Conservation (phyloP, 2,329 filamentous ascomycete species). For the Fusarium oxysporum region DNA sequence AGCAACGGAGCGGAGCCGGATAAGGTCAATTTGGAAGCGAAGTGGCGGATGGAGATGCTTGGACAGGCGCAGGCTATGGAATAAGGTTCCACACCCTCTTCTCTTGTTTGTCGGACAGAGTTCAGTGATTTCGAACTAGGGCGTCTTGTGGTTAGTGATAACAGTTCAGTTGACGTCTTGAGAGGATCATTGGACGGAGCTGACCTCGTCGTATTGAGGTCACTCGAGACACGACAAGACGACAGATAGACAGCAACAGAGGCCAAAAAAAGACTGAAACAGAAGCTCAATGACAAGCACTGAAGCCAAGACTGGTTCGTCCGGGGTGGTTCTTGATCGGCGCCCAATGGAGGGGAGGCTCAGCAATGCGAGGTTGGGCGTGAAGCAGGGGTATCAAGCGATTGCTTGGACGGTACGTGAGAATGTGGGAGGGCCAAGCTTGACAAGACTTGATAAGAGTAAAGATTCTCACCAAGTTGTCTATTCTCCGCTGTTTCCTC, state of each 20-base stretch:
- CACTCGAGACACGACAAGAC: conserved; percentile 1
- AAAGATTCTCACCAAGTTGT: neutral
- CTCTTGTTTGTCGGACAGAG: conserved; percentile 21
- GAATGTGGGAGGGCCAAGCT: conserved; percentile 7
- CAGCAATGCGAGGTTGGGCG: conserved; percentile 37
- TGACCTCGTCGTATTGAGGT: conserved; percentile 6
- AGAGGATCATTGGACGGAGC: conserved; percentile 13
- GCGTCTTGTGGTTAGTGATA: conserved; percentile 10
- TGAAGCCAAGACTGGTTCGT: conserved; percentile 26
- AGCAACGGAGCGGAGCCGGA: conserved; percentile 24
- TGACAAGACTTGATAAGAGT: conserved; percentile 19
- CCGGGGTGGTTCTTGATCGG: conserved; percentile 34
- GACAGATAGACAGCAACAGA: neutral
- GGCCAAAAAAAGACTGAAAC: neutral
- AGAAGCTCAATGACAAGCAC: conserved; percentile 33
- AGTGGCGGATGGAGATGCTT: conserved; percentile 29
- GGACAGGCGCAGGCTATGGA: conserved; percentile 13
- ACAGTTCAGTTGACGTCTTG: conserved; percentile 12
- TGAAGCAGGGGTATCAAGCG: conserved; percentile 29
- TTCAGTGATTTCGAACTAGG: conserved; percentile 11
- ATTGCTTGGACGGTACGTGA: conserved; percentile 25
- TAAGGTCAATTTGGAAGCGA: conserved; percentile 32
- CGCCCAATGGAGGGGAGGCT: conserved; percentile 37
- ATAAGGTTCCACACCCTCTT: conserved; percentile 46
- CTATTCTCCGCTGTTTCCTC: neutral